Evolutionary conservation across 2,329 filamentous ascomycete species (phyloP).

Genomic region (Epichloe brachyelytri): DNA sequence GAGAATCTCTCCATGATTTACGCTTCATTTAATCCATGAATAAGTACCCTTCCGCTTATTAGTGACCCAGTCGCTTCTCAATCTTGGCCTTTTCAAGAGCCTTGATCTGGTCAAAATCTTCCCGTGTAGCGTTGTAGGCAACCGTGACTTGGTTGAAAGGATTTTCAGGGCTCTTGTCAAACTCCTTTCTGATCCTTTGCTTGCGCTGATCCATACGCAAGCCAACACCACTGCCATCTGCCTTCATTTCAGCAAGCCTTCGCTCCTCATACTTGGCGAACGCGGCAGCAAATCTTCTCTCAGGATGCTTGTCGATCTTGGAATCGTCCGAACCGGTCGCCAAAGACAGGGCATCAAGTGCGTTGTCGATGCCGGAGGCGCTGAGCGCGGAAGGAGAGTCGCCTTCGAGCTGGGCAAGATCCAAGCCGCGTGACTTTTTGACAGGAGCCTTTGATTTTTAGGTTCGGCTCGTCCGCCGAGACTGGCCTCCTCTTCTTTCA

Average conservation of each 20-base stretch:
- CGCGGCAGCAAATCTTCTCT: constrained; percentile 76
- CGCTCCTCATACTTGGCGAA: constrained; percentile 73
- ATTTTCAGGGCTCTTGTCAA: constrained; percentile 88
- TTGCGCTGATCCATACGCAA: constrained; percentile 74
- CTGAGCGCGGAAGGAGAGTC: constrained; percentile 51
- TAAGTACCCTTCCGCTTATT: constrained; percentile 8
- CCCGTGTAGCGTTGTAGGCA: constrained; percentile 63
- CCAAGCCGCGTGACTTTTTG: constrained; percentile 60
- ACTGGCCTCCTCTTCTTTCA: constrained; percentile 68
- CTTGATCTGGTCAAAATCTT: constrained; percentile 57
- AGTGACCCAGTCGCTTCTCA: constrained; percentile 50
- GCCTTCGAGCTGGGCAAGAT: constrained; percentile 61
- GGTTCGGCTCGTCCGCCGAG: constrained; percentile 43
- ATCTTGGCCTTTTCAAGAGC: constrained; percentile 58
- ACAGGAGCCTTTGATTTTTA: constrained; percentile 54
- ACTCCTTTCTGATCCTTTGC: constrained; percentile 78
- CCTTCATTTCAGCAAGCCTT: constrained; percentile 71
- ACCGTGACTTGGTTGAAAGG: constrained; percentile 81
- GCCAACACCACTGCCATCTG: constrained; percentile 59
- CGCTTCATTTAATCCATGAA: background rate
- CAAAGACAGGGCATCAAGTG: constrained; percentile 72
- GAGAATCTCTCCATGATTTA: no score
- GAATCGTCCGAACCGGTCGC: constrained; percentile 38
- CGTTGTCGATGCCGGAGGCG: constrained; percentile 84
- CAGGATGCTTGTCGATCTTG: constrained; percentile 80